Conservation (phyloP, 371 early-diverging fungal species). For the Capniomyces stellatus region DNA sequence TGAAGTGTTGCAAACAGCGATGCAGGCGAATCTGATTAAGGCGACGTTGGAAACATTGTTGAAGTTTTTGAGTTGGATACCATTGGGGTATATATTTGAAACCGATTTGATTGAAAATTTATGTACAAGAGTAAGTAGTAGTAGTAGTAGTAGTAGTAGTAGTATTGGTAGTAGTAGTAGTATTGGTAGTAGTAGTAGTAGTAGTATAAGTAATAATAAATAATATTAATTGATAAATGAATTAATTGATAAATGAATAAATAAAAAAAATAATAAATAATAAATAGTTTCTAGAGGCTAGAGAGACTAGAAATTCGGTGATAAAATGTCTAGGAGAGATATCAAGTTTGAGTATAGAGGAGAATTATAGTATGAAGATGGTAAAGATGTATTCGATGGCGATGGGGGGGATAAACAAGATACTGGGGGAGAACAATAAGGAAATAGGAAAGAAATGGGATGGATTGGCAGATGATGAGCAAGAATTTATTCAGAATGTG, state of each 20-base stretch:
- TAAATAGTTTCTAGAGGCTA: constrained; percentile 50
- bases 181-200: too few relatives aligned
- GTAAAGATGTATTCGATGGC: constrained; percentile 59
- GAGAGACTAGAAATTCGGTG: constrained; percentile 78
- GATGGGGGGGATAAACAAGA: constrained; percentile 33
- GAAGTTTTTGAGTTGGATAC: constrained; percentile 94
- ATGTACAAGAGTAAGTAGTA: constrained; percentile 41
- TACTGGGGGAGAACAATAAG: constrained; percentile 14
- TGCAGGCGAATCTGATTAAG: constrained; percentile 67
- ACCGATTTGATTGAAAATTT: constrained; percentile 79
- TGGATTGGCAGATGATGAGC: constrained; percentile 63
- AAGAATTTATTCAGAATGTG: constrained; percentile 75
- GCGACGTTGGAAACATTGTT: constrained; percentile 86
- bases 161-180: too few relatives aligned
- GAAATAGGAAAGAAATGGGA: constrained; percentile 72
- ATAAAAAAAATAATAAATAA: too few relatives aligned
- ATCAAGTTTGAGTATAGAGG: constrained; percentile 52
- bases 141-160: too few relatives aligned
- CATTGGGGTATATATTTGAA: constrained; percentile 91
- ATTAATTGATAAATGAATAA: too few relatives aligned
- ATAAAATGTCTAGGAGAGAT: constrained; percentile 92
- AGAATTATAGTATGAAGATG: constrained; percentile 66
- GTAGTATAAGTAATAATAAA: too few relatives aligned
- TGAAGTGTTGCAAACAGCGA: constrained; percentile 85
- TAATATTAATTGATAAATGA: too few relatives aligned